These are phyloP conservation scores for Trifolium subterraneum DNA, from an alignment of 306 rosid species.

Conservation along the genomic window DNA sequence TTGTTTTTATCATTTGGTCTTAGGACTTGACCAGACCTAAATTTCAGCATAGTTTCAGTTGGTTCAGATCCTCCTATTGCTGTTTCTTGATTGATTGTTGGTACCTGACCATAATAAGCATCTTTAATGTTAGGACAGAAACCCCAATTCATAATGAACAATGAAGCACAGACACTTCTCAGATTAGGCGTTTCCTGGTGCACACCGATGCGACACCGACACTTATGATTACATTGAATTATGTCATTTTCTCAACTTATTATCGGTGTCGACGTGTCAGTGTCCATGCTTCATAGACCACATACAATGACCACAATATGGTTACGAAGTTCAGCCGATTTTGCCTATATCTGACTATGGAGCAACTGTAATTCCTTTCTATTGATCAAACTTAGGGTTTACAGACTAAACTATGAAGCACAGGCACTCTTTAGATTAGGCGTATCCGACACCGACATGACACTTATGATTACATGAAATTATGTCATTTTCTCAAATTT, in stretches of 20 bases:
- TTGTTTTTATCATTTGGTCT: conserved; percentile 66
- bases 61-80: conserved; percentile 71
- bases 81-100: conserved; percentile 72
- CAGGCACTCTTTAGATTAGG: no score
- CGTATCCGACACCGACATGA: no score
- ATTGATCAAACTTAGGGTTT: background rate
- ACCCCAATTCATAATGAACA: background rate
- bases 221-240: no score
- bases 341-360: background rate
- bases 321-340: background rate
- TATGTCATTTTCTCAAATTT: no score
- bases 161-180: no score
- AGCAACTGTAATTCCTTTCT: background rate
- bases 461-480: no score
- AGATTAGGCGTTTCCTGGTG: no score
- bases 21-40: conserved; percentile 66
- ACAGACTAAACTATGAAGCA: no score
- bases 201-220: no score
- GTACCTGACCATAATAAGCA: conserved; percentile 53
- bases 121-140: background rate
- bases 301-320: background rate
- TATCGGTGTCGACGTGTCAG: no score
- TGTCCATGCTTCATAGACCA: no score
- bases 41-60: conserved; percentile 57
- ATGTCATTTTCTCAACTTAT: no score